Percentiles rank a stretch among this genome's conserved stretches.
These are phyloP conservation scores for Candida sp. DNA, from an alignment of 1,139 yeast species.

Conservation along the genomic window DNA sequence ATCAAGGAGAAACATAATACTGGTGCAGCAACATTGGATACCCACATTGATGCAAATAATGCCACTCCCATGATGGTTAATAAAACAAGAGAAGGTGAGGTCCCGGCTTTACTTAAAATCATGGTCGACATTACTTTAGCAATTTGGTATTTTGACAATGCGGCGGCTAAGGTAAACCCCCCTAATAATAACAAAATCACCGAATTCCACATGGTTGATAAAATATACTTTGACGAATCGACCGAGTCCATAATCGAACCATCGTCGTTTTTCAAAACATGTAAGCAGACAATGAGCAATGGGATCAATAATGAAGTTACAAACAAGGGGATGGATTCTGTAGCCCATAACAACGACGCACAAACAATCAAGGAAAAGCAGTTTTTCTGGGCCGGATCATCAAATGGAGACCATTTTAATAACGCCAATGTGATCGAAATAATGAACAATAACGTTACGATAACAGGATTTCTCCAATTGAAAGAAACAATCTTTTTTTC, in stretches of 20 bases:
- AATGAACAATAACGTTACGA: constrained; percentile 46
- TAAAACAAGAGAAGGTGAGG: constrained; percentile 60
- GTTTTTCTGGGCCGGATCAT: constrained; percentile 56
- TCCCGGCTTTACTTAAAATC: constrained; percentile 62
- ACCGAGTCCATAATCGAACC: constrained; percentile 54
- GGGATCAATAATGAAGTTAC: constrained; percentile 67
- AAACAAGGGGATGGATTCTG: constrained; percentile 68
- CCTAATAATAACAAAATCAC: constrained; percentile 67
- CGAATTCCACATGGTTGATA: constrained; percentile 70
- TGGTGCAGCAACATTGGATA: constrained; percentile 77
- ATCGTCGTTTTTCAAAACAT: constrained; percentile 54
- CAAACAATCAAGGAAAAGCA: constrained; percentile 68
- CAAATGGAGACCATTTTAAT: constrained; percentile 53
- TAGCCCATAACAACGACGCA: constrained; percentile 73
- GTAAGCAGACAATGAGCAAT: constrained; percentile 50
- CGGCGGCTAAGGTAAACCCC: constrained; percentile 74
- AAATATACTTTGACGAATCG: constrained; percentile 52
- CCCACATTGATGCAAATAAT: constrained; percentile 73
- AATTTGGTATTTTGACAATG: constrained; percentile 65
- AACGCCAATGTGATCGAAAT: constrained; percentile 43
- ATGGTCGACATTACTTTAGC: constrained; percentile 67
- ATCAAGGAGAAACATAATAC: constrained; percentile 67
- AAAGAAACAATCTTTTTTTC: constrained; percentile 30
- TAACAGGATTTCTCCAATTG: constrained; percentile 36
- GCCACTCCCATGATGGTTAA: constrained; percentile 68